Base-by-base conservation (phyloP, 2,329 filamentous ascomycete species). In the Clarireedia hainanense region DNA sequence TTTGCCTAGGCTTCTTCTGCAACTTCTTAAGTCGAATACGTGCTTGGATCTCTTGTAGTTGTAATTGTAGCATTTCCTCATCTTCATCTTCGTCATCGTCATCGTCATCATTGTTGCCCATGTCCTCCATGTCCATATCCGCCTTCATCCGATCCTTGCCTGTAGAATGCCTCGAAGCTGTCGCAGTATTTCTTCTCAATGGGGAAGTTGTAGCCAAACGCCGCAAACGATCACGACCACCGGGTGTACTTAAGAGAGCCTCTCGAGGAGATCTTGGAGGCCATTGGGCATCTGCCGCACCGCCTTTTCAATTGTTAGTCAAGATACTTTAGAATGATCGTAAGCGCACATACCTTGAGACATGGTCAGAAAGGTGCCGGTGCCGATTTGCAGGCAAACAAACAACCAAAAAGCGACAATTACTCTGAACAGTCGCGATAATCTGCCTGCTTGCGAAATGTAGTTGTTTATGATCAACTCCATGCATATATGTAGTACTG, bases 41-140 rank as follows among this genome's bases (percentile, higher is more conserved):
- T 6, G 91, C 90, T 70, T 97, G 86, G 57, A 99, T 95, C 55
- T 89, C 90, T 61, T 91, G 85, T 5, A 97, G 75, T 69, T 95
- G 85, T 60, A 99, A 74, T 67, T 95, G 83, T 36, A 97, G 73
- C 1, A 84, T 95, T 74, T 97, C 91, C 70, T 96, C 92, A 34
- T 34, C 30, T 12, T 34, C 20, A 20, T 20, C 20, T 20, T 20
- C 27, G 27, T 30, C 30, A 63, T 95, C 91, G 6, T 95, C 81
- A n/a, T 82, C 79, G 7, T 78, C 87, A 4, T 89, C 86, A 0
- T 85, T 83, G 4, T 74, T 74, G 3, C 76, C 73, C 15, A 47
- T 67, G 26, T 67, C 66, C 14, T 67, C 68, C 10, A 64, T 66
- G 49, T 70, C 69, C 60, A 70, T 62, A 43, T 69, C 70, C 42